Percentiles rank a stretch among this genome's conserved stretches.
Evolutionary conservation across 257 asterid genomes (phyloP).

Genomic region (Nicotiana paniculata): DNA sequence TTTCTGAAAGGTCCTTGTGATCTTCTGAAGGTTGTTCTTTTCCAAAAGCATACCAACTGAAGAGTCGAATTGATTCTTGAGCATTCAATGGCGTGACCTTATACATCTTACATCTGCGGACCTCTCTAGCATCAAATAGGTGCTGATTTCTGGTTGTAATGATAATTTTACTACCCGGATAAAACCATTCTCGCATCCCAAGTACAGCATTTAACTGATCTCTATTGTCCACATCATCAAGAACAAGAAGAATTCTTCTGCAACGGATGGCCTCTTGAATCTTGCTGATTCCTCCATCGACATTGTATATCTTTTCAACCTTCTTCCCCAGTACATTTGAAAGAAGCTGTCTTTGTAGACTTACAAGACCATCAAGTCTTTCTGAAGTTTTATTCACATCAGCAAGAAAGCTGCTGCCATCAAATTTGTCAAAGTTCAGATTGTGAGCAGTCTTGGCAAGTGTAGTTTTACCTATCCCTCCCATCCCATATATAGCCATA

Average conservation of each 20-base stretch:
- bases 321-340: slow-evolving; percentile 5
- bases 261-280: neutral
- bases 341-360: slow-evolving; percentile 15
- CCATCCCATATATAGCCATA: slow-evolving; percentile 9
- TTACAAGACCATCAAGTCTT: slow-evolving; percentile 1
- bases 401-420: slow-evolving; percentile 14
- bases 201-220: slow-evolving; percentile 7
- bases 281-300: slow-evolving; percentile 2
- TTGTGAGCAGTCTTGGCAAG: slow-evolving; percentile 5
- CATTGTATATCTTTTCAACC: neutral
- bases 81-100: slow-evolving; percentile 1
- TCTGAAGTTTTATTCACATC: slow-evolving; percentile 8
- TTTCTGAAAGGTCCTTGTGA: neutral
- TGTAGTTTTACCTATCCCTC: slow-evolving; percentile 18
- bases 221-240: slow-evolving; percentile 17
- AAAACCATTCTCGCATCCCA: slow-evolving; percentile 15
- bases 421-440: slow-evolving; percentile 2
- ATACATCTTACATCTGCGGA: neutral
- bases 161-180: slow-evolving; percentile 16
- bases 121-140: neutral
- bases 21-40: neutral
- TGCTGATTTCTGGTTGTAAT: slow-evolving; percentile 17
- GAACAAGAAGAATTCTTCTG: slow-evolving; percentile 13
- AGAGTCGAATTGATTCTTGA: slow-evolving; percentile 8
- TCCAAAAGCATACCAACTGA: slow-evolving; percentile 10